These are phyloP conservation scores for Cymbopogon flexuosus DNA, from an alignment of 202 grass and related monocot species.

Conservation along the genomic window DNA sequence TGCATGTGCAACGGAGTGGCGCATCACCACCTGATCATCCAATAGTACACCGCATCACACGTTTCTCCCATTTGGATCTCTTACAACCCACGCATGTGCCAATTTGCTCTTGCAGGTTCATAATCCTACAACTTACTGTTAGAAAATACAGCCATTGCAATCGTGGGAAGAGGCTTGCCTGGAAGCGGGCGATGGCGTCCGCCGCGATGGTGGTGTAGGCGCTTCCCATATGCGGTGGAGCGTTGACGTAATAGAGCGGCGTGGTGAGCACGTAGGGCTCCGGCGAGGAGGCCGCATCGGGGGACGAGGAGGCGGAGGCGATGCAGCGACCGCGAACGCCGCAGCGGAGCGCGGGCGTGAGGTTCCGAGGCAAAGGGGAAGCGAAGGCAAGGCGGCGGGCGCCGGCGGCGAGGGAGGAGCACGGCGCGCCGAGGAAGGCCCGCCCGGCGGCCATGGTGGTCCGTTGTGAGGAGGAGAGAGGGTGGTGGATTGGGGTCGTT, in stretches of 20 bases:
- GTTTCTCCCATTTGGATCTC: neutral
- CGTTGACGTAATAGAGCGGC: conserved; percentile 94
- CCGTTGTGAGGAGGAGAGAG: conserved; percentile 11
- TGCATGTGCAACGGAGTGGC: neutral
- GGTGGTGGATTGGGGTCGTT: conserved; percentile 3
- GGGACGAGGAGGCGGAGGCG: conserved; percentile 28
- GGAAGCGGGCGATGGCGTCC: conserved; percentile 89
- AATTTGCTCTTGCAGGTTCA: neutral
- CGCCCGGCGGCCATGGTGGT: conserved; percentile 66
- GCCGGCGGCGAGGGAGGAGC: conserved; percentile 47
- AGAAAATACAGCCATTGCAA: neutral
- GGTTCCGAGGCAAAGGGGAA: neutral
- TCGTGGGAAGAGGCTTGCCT: conserved; percentile 37
- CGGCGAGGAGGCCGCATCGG: conserved; percentile 25
- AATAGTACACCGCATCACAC: neutral
- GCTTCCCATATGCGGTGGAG: conserved; percentile 92
- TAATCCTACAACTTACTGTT: neutral
- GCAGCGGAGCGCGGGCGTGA: conserved; percentile 21
- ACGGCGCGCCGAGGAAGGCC: conserved; percentile 42
- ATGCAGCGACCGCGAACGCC: conserved; percentile 29
- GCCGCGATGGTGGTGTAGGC: conserved; percentile 96
- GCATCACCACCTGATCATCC: neutral
- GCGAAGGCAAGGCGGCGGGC: conserved; percentile 27
- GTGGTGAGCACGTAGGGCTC: conserved; percentile 72
- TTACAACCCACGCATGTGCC: neutral